Evolutionary conservation across 2,329 filamentous ascomycete genomes (phyloP), one percentile per base, ranked within the genome.

Genomic region (Mycosphaerella arachidis): DNA sequence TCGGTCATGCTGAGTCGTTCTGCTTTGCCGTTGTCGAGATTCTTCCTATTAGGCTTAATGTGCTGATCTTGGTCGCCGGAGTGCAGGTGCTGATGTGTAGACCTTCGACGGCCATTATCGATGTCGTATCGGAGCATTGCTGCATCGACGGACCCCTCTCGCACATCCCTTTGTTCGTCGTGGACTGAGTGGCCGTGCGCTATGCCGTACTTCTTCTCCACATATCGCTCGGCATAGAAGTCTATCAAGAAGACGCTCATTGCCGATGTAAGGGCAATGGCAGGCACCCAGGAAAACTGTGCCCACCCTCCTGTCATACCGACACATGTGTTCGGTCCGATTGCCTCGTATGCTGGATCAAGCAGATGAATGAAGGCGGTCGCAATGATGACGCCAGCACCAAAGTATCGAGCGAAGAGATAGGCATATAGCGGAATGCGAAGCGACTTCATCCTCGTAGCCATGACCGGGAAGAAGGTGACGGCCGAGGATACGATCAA

Each of bases 221-320:
- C 77, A 58, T 80, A 82, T 30, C 79, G 74, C 64, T 83, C 81
- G 1, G 79, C 79, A 13, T 71, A 72, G 45, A 82, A 78, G 67
- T 84, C 81, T 57, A 81, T 59, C 6, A 83, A 69, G 70, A 84
- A 84, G 55, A 83, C 77, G 6, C 78, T 24, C 70, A 82, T 76
- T 12, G 79, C 73, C 0, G 80, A 79, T 0, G 75, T 69, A 40
- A 84, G 69, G 1, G 79, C 78, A 50, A 84, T 79, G 20, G 80
- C 81, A 0, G 81, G 79, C 1, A 77, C 77, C 82, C 82, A 84
- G 0, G 77, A 74, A 70, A 82, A 85, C 16, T 73, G 65, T 0
- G 75, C 77, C 78, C 82, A 84, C 48, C 76, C 73, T 0, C 78
- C 80, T 0, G 82, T 84, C 74, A 82, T 78, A 24, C 81, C 81